phyloP scores from a whole-genome alignment of 1,284 basidiomycete species.

The Boletus albobrunnescens region DNA sequence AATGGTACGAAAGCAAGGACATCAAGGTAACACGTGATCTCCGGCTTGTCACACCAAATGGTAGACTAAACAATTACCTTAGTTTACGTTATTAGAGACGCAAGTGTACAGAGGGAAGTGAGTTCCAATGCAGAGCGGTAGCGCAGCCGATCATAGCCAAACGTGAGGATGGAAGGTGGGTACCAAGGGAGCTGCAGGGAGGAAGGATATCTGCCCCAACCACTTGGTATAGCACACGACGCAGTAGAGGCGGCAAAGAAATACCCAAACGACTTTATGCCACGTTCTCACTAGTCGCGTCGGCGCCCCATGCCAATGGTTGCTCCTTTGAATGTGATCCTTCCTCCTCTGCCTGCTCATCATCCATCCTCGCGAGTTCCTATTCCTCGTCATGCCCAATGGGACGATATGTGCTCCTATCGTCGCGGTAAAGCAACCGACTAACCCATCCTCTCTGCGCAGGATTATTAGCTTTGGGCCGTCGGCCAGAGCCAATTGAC shows the following conservation, averaged over 20 bases:
- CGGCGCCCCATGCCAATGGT: slow-evolving; percentile 9
- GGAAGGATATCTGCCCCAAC: slow-evolving; percentile 1
- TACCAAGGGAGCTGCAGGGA: slow-evolving; percentile 5
- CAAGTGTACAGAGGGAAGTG: not conserved
- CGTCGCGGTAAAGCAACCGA: slow-evolving; percentile 48
- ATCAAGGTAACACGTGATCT: slow-evolving; percentile 22
- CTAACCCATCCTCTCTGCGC: slow-evolving; percentile 44
- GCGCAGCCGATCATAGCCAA: slow-evolving; percentile 5
- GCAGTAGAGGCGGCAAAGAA: not conserved
- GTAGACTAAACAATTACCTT: slow-evolving; percentile 3
- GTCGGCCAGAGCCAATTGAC: slow-evolving; percentile 31
- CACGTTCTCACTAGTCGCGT: slow-evolving; percentile 8
- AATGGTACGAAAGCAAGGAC: slow-evolving; percentile 16
- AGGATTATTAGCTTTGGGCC: slow-evolving; percentile 21
- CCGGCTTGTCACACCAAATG: not conserved
- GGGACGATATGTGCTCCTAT: slow-evolving; percentile 49
- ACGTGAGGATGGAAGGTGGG: slow-evolving; percentile 32
- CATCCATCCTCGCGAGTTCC: slow-evolving; percentile 64
- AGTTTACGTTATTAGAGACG: slow-evolving; percentile 19
- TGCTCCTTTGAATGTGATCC: slow-evolving; percentile 11
- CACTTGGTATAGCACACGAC: slow-evolving; percentile 1
- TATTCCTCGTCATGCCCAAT: slow-evolving; percentile 56
- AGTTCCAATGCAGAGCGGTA: slow-evolving; percentile 1
- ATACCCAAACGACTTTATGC: too few species aligned
- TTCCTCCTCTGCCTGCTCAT: slow-evolving; percentile 25